A percentile compares a stretch with the other conserved stretches of the same genome.
These are phyloP conservation scores for Keqinozyma sinolaborantium DNA, from an alignment of 1,139 yeast species.

Conservation along the genomic window DNA sequence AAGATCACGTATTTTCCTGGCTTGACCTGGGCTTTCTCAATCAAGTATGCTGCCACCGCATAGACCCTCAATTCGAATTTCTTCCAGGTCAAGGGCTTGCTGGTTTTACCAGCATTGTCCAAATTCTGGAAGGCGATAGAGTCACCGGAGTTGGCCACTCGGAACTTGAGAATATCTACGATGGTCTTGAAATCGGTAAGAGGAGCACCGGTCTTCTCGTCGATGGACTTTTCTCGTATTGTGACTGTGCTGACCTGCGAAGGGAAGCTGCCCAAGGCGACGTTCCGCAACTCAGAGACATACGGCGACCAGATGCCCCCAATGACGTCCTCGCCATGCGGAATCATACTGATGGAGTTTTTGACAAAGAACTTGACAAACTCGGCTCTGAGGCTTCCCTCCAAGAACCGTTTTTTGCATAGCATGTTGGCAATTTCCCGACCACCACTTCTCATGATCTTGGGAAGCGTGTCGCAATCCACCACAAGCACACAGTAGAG, in stretches of 20 bases:
- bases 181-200: constrained; percentile 72
- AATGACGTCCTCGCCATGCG: constrained; percentile 72
- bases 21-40: constrained; percentile 48
- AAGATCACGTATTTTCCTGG: constrained; percentile 74
- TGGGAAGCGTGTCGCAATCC: constrained; percentile 78
- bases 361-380: constrained; percentile 78
- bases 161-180: constrained; percentile 71
- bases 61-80: constrained; percentile 76
- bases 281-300: constrained; percentile 56
- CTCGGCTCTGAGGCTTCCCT: constrained; percentile 71
- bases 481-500: constrained; percentile 81
- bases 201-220: constrained; percentile 72
- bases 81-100: constrained; percentile 72
- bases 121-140: constrained; percentile 76
- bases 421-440: constrained; percentile 92
- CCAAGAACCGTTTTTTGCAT: constrained; percentile 76
- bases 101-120: constrained; percentile 50
- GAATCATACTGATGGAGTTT: constrained; percentile 63
- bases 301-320: constrained; percentile 88
- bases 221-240: constrained; percentile 67
- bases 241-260: constrained; percentile 74
- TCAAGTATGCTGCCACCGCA: constrained; percentile 59
- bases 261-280: constrained; percentile 39
- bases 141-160: constrained; percentile 74
- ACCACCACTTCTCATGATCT: constrained; percentile 80